Conservation (phyloP, 2,329 filamentous ascomycete species). For the Emmonsiellopsis sp. region DNA sequence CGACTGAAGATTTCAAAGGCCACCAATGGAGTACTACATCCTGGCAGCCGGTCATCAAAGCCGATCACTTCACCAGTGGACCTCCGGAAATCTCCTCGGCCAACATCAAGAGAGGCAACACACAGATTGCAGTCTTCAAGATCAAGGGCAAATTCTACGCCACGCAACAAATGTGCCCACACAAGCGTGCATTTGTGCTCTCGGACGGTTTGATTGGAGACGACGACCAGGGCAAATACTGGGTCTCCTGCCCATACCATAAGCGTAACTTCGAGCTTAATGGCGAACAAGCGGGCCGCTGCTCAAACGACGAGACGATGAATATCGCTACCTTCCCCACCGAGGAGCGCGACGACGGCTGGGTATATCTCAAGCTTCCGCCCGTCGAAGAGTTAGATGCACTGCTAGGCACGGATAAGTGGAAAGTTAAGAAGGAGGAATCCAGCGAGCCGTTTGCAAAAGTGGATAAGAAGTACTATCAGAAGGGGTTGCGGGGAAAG, state of each 20-base stretch:
- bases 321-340: slow-evolving; percentile 76
- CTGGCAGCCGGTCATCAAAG: slow-evolving; percentile 74
- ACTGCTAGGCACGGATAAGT: slow-evolving; percentile 67
- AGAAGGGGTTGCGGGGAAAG: slow-evolving; percentile 44
- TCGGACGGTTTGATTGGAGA: slow-evolving; percentile 74
- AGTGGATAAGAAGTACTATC: slow-evolving; percentile 44
- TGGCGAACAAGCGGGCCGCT: slow-evolving; percentile 57
- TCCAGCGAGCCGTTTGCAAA: slow-evolving; percentile 46
- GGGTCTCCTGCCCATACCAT: slow-evolving; percentile 79
- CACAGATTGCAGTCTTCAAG: slow-evolving; percentile 80
- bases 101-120: slow-evolving; percentile 76
- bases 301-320: slow-evolving; percentile 63
- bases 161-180: slow-evolving; percentile 90
- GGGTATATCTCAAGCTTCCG: slow-evolving; percentile 72
- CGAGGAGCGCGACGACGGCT: slow-evolving; percentile 66
- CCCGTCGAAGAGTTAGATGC: slow-evolving; percentile 72
- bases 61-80: slow-evolving; percentile 58
- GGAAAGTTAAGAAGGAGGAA: slow-evolving; percentile 69
- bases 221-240: slow-evolving; percentile 53
- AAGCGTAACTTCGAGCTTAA: slow-evolving; percentile 80
- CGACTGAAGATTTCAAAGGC: slow-evolving; percentile 62
- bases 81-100: slow-evolving; percentile 63
- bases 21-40: slow-evolving; percentile 55
- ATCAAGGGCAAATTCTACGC: slow-evolving; percentile 73
- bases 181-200: slow-evolving; percentile 84